These are phyloP conservation scores for Verticillium tricorpus DNA, from an alignment of 2,329 filamentous ascomycete species.

Conservation along the genomic window DNA sequence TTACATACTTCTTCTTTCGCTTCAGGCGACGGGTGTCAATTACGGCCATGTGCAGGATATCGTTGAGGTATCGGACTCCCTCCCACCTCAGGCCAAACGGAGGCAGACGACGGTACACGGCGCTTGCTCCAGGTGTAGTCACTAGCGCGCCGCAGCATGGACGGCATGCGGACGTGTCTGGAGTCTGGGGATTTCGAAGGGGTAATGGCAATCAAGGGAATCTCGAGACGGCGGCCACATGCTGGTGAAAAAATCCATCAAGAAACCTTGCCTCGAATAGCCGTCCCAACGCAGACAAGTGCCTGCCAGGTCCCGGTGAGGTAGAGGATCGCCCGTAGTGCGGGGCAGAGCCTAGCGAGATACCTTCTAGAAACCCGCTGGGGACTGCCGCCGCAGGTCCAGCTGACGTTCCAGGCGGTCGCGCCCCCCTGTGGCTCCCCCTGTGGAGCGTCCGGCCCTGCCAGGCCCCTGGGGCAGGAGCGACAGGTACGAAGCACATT, in stretches of 20 bases:
- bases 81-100: background rate
- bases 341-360: background rate
- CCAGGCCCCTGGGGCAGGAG: slow-evolving; percentile 1
- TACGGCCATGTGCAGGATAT: background rate
- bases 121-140: background rate
- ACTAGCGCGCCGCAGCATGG: background rate
- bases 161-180: background rate
- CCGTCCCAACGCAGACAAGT: background rate
- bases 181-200: background rate
- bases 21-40: too few species aligned
- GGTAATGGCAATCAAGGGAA: background rate
- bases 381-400: background rate
- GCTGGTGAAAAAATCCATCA: background rate
- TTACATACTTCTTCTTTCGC: background rate
- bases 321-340: background rate
- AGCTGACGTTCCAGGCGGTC: slow-evolving; percentile 1
- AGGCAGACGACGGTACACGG: background rate
- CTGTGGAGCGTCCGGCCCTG: background rate
- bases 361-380: background rate
- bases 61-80: background rate
- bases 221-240: background rate
- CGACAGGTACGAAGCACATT: slow-evolving; percentile 2
- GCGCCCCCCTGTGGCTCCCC: background rate
- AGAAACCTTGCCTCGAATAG: background rate
- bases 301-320: background rate